Evolutionary conservation across 768 basidiomycete genomes (phyloP).

Genomic region (Agaricus subrufescens): DNA sequence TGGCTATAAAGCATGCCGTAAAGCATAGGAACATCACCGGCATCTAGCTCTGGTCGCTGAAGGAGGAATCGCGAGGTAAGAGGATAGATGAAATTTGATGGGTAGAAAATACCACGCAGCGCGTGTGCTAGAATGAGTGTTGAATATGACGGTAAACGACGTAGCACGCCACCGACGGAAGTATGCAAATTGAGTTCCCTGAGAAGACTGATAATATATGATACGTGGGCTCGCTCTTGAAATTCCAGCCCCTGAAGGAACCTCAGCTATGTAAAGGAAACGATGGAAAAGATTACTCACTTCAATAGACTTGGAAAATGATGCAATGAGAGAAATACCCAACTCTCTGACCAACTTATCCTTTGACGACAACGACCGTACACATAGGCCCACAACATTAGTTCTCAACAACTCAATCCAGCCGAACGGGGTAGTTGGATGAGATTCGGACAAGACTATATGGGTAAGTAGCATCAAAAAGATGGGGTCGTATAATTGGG

Average conservation of each 20-base stretch:
- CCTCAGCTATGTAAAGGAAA: neutral
- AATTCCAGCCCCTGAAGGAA: conserved; percentile 52
- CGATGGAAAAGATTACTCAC: conserved; percentile 34
- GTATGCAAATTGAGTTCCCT: conserved; percentile 46
- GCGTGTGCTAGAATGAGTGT: conserved; percentile 83
- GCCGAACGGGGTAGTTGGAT: conserved; percentile 53
- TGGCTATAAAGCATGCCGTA: conserved; percentile 84
- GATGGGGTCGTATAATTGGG: conserved; percentile 70
- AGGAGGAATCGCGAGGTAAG: conserved; percentile 83
- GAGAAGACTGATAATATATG: conserved; percentile 65
- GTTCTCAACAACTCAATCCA: conserved; percentile 88
- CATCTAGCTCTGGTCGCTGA: conserved; percentile 80
- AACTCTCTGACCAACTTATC: conserved; percentile 55
- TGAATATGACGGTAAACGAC: conserved; percentile 69
- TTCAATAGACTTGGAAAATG: conserved; percentile 56
- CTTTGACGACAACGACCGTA: conserved; percentile 68
- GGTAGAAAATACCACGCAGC: conserved; percentile 78
- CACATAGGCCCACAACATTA: conserved; percentile 68
- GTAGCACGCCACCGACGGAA: conserved; percentile 27
- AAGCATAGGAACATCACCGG: conserved; percentile 83
- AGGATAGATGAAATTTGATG: conserved; percentile 86
- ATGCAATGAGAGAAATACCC: conserved; percentile 57
- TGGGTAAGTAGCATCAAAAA: conserved; percentile 69
- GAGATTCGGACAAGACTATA: conserved; percentile 56
- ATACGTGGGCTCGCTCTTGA: conserved; percentile 72